Conservation (phyloP, 306 rosid genomes). For the Acacia confusa region DNA sequence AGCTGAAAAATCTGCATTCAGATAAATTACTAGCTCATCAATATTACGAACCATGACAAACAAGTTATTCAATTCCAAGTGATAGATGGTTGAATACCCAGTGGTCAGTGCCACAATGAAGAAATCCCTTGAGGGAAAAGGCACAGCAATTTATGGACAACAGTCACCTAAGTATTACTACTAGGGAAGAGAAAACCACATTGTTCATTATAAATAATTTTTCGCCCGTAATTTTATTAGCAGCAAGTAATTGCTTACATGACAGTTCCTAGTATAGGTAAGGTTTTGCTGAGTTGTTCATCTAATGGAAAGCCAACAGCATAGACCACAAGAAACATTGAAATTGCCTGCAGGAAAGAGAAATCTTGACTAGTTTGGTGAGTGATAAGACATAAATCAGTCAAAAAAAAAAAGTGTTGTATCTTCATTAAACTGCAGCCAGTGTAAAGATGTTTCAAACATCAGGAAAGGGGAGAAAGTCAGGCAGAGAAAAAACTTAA, state of each 20-base stretch:
- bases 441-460: not conserved
- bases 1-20: not conserved
- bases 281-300: constrained; percentile 54
- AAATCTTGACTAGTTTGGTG: not conserved
- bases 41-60: not conserved
- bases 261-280: constrained; percentile 82
- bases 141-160: not conserved
- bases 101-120: too few relatives aligned
- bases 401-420: constrained; percentile 19
- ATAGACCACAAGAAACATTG: constrained; percentile 67
- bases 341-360: constrained; percentile 60
- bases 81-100: not conserved
- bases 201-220: not conserved
- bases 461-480: not conserved
- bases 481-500: not conserved
- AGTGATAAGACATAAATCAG: not conserved
- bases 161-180: not conserved
- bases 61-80: constrained; percentile 13
- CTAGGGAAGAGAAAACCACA: not conserved
- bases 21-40: not conserved
- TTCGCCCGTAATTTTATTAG: constrained; percentile 5
- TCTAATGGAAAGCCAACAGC: constrained; percentile 63
- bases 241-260: constrained; percentile 53
- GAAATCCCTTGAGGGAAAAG: not conserved
- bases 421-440: not conserved